phyloP scores from a whole-genome alignment of 2,329 filamentous ascomycete genomes.

The Colletotrichum orbiculare region DNA sequence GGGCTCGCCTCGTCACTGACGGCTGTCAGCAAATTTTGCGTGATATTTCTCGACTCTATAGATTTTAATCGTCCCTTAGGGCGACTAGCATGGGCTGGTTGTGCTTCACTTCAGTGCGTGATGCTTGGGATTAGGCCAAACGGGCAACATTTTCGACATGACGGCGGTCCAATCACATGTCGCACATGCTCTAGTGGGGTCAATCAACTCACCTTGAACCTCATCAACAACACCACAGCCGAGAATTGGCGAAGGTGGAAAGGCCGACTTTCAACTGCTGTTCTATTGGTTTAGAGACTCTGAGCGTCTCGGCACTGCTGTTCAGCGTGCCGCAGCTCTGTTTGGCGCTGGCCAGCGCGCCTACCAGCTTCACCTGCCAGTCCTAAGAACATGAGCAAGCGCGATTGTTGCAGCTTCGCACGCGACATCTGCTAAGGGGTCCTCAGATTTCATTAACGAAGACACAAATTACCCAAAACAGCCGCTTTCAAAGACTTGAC shows the following conservation, averaged over 20 bases:
- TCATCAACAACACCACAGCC: slow-evolving; percentile 21
- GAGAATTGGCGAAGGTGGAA: background rate
- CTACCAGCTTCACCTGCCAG: slow-evolving; percentile 5
- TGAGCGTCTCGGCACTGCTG: background rate
- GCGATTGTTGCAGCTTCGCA: background rate
- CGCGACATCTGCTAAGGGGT: background rate
- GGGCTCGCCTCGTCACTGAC: too few species aligned
- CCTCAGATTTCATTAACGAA: too few species aligned
- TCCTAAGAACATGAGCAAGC: slow-evolving; percentile 17
- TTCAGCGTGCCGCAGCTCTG: background rate
- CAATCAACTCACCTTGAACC: slow-evolving; percentile 15
- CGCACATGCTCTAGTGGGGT: slow-evolving; percentile 1
- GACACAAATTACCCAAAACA: too few species aligned
- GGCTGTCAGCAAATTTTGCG: background rate
- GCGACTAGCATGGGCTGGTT: background rate
- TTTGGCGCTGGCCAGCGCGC: slow-evolving; percentile 17
- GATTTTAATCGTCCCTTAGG: too few species aligned
- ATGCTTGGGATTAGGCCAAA: slow-evolving; percentile 1
- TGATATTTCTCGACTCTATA: too few species aligned
- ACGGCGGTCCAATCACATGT: slow-evolving; percentile 24
- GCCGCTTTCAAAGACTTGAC: too few species aligned
- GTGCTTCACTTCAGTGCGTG: background rate
- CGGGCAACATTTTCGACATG: background rate
- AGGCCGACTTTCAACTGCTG: background rate
- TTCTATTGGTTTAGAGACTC: too few species aligned